Evolutionary conservation across 208 protist species (phyloP), one percentile per base, ranked within the genome.

Genomic region (Leishmania aethiopica): DNA sequence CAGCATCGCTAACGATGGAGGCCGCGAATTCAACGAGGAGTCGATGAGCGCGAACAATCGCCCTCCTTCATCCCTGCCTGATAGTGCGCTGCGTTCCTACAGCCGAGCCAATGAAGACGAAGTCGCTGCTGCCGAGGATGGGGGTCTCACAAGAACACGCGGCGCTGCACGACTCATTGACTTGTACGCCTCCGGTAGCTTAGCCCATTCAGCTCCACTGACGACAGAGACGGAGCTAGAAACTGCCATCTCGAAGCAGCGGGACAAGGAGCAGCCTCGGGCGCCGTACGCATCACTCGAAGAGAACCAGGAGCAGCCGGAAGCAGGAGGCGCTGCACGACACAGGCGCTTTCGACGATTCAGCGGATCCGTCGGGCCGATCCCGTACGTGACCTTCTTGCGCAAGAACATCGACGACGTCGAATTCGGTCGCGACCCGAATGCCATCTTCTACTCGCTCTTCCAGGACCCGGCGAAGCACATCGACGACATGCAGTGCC

Each of bases 311-410:
- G 11, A 4, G 2, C 19, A 2, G 4, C 32, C 7, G 6, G 8
- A 7, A 2, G 19, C 7, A 19, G 62, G 10, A 17, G 6, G n/a
- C 3, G 64, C 15, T 28, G 28, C 8, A 22, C 72, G 79, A 0
- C 19, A 28, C 3, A 28, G 28, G 13, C 32, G 55, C 8, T 64
- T 85, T 2, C 69, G 47, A 0, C 32, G 0, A 25, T 85, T 55
- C 59, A 42, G 0, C 47, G 70, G 45, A 5, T 85, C 84, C 5
- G 83, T 90, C 60, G 91, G 88, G 7, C 88, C 89, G 19, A 83
- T 97, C 19, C 92, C 92, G 51, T 97, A 83, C 79, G 82, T 95
- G 69, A 96, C 94, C 25, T 93, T 96, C 75, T 70, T 86, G 19
- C 91, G 94, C 62, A 87, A 82, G 51, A 81, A 49, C 71, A 95